phyloP scores from a whole-genome alignment of 106 monocot genomes.

The Vanilla planifolia region DNA sequence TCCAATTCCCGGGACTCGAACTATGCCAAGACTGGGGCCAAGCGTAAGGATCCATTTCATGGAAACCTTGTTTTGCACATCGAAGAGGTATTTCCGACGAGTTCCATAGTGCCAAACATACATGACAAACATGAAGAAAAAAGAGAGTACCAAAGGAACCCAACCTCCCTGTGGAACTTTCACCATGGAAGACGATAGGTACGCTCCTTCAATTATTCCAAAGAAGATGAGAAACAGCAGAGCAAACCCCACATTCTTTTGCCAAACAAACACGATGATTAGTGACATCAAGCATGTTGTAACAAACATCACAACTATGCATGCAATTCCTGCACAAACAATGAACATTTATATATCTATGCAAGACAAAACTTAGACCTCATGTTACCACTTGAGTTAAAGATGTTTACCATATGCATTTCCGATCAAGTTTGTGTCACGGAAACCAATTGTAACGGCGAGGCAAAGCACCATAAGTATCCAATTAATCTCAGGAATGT shows the following conservation, averaged over 20 bases:
- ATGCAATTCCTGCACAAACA: conserved; percentile 54
- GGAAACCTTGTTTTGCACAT: conserved; percentile 82
- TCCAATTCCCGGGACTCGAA: conserved; percentile 87
- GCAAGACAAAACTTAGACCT: neutral
- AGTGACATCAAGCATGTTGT: conserved; percentile 80
- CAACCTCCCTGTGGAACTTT: conserved; percentile 80
- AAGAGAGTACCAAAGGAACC: conserved; percentile 50
- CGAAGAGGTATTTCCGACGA: conserved; percentile 53
- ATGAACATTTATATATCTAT: neutral
- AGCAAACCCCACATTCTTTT: conserved; percentile 26
- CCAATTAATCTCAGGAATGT: conserved; percentile 89
- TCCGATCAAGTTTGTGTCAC: conserved; percentile 58
- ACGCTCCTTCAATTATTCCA: conserved; percentile 41
- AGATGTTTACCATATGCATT: conserved; percentile 74
- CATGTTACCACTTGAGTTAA: no score
- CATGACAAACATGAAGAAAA: conserved; percentile 65
- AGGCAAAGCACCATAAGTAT: conserved; percentile 74
- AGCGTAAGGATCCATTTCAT: conserved; percentile 83
- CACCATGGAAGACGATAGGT: conserved; percentile 51
- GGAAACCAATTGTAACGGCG: conserved; percentile 70
- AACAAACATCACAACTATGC: conserved; percentile 76
- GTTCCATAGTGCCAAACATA: conserved; percentile 84
- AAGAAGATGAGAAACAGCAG: conserved; percentile 45
- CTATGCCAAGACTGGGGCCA: conserved; percentile 82
- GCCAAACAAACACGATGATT: conserved; percentile 75